Percentiles rank a stretch among this genome's conserved stretches.
These are phyloP conservation scores for Kwoniella botswanensis DNA, from an alignment of 768 basidiomycete species.

Conservation along the genomic window DNA sequence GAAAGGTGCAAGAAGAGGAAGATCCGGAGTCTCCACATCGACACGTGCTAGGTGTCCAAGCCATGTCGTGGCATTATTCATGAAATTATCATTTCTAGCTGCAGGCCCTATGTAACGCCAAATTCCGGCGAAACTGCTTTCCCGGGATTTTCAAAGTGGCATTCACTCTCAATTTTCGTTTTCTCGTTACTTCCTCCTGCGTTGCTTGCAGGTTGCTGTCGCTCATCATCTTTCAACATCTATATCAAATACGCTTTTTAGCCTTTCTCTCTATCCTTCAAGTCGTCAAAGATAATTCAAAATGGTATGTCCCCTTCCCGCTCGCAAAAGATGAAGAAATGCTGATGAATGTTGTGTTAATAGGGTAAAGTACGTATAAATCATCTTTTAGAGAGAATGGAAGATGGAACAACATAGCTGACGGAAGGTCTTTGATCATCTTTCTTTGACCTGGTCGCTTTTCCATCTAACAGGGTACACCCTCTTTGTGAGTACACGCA, in stretches of 20 bases:
- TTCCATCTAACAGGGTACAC: conserved; percentile 72
- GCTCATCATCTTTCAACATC: conserved; percentile 10
- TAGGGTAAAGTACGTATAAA: conserved; percentile 40
- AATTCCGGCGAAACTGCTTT: conserved; percentile 30
- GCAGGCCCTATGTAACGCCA: background rate
- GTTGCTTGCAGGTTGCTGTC: conserved; percentile 6
- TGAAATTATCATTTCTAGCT: too few relatives aligned
- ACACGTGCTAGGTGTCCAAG: too few relatives aligned
- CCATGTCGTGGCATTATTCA: too few relatives aligned
- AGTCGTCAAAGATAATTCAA: conserved; percentile 31
- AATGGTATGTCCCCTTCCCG: conserved; percentile 41
- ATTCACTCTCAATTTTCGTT: conserved; percentile 5
- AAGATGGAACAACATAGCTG: conserved; percentile 53
- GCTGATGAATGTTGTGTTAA: conserved; percentile 17
- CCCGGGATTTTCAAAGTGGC: conserved; percentile 29
- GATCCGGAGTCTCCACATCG: too few relatives aligned
- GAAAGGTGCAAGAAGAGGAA: too few relatives aligned
- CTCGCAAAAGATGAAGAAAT: background rate
- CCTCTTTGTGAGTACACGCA: conserved; percentile 75
- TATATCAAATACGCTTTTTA: background rate
- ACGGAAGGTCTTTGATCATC: conserved; percentile 73
- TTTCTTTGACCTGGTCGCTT: conserved; percentile 54
- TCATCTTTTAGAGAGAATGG: background rate
- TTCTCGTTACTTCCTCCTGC: background rate
- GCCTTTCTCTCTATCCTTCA: conserved; percentile 37